Evolutionary conservation across 345 rosid genomes (phyloP).

Genomic region (Corymbia maculata): DNA sequence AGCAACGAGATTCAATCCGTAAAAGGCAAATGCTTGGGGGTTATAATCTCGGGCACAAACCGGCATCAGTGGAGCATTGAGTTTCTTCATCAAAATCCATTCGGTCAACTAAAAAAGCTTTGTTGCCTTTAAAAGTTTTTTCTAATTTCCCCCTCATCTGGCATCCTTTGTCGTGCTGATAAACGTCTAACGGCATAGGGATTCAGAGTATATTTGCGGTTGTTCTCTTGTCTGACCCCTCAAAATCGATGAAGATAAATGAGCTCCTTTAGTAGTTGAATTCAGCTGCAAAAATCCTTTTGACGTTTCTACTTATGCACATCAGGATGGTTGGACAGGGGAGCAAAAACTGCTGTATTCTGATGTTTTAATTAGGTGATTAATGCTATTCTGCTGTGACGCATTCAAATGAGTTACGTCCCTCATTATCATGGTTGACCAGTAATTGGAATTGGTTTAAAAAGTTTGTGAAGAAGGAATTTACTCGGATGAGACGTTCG

Average conservation of each 20-base stretch:
- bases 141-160: background rate
- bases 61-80: background rate
- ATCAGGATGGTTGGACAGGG: constrained; percentile 90
- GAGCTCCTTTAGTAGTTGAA: no score
- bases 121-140: background rate
- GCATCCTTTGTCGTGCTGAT: background rate
- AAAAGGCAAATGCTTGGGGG: no score
- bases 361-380: constrained; percentile 70
- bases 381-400: fast-evolving
- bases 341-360: constrained; percentile 67
- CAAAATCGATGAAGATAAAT: no score
- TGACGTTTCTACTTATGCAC: background rate
- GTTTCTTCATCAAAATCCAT: background rate
- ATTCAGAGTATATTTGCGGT: background rate
- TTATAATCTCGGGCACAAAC: no score
- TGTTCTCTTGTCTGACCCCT: background rate
- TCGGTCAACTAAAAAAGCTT: background rate
- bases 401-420: background rate
- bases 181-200: background rate
- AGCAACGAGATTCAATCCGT: no score
- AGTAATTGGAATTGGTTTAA: background rate
- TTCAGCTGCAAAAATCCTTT: background rate
- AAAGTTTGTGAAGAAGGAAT: background rate
- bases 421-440: background rate
- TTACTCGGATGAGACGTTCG: background rate